Evolutionary conservation across 805 yeast genomes (phyloP), one percentile per base, ranked within the genome.

Genomic region (Yamadazyma tumulicola): DNA sequence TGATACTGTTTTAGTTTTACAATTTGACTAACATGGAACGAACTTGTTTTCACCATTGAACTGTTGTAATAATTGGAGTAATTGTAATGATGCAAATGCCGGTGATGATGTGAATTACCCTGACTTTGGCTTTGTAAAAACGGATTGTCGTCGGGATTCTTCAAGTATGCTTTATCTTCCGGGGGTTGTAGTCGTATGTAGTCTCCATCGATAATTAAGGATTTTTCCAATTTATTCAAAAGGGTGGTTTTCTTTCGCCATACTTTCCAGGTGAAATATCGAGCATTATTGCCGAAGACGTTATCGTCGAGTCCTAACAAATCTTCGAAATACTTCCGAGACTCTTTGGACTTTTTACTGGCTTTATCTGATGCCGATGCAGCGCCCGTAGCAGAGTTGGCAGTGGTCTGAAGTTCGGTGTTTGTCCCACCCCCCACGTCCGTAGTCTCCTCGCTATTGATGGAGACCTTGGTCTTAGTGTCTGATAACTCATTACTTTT

Each of bases 201-300:
- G 48, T 87, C 95, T n/a, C 97, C 97, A 57, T 91, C 97, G 24
- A 91, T 76, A 1, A 93, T 88, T 20, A 91, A 66, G 1, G 88
- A 76, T 48, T 93, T 77, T 48, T 88, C 95, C 41, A 85, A 85
- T 35, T 88, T 72, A 38, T 78, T 79, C 39, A 84, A 76, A 45
- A 91, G 79, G 0, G 94, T 80, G 15, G 88, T 89, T 48, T 89
- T 91, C 40, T 93, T 76, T 49, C 97, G 72, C 85, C 87, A 85
- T 0, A 91, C 95, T 12, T 77, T 80, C 75, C 88, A 91, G 49
- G 84, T 84, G 52, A 81, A 81, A 52, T 87, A 87, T 4, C 86
- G 77, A 3, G 81, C 72, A 37, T 62, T 67, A 23, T 64, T 45
- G 25, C 54, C 62, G 11, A 58, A 46, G 1, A 71, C 69, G 2